These are phyloP conservation scores for Pseudomassariella vexata DNA, from an alignment of 2,329 filamentous ascomycete species.

Conservation along the genomic window DNA sequence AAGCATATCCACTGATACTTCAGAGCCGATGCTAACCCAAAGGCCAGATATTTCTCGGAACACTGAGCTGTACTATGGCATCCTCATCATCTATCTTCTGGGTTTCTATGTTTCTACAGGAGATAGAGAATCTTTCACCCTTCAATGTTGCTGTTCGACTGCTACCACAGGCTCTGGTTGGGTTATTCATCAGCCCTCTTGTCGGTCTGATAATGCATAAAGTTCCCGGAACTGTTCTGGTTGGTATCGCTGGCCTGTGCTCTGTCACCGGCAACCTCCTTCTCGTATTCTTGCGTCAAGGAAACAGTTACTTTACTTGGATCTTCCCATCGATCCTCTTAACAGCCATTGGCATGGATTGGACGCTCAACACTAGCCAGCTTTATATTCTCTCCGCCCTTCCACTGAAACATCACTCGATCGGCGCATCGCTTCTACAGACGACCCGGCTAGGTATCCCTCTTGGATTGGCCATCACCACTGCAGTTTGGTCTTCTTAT, in stretches of 20 bases:
- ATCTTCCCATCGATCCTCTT: slow-evolving; percentile 25
- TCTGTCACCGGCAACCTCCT: slow-evolving; percentile 23
- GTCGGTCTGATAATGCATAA: slow-evolving; percentile 24
- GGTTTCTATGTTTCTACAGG: slow-evolving; percentile 27
- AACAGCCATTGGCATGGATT: slow-evolving; percentile 27
- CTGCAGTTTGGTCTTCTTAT: slow-evolving; percentile 27
- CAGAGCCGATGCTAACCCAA: slow-evolving; percentile 7
- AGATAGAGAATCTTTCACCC: slow-evolving; percentile 20
- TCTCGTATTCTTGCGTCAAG: slow-evolving; percentile 22
- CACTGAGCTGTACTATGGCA: slow-evolving; percentile 23
- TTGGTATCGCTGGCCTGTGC: slow-evolving; percentile 17
- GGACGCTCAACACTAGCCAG: slow-evolving; percentile 23
- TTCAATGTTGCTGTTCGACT: slow-evolving; percentile 24
- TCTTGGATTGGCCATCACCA: slow-evolving; percentile 24
- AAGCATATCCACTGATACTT: no score
- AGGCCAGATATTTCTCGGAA: slow-evolving; percentile 19
- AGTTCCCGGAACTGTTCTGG: slow-evolving; percentile 18
- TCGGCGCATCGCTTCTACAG: slow-evolving; percentile 25
- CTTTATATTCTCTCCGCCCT: slow-evolving; percentile 23
- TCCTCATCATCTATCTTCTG: slow-evolving; percentile 27
- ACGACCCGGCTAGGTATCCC: slow-evolving; percentile 23
- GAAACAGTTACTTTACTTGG: slow-evolving; percentile 22
- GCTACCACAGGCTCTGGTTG: slow-evolving; percentile 26
- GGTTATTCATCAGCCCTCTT: slow-evolving; percentile 24
- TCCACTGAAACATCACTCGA: slow-evolving; percentile 22